Evolutionary conservation across 495 filamentous ascomycete species (phyloP).

Genomic region (Gamarada debralockiae): DNA sequence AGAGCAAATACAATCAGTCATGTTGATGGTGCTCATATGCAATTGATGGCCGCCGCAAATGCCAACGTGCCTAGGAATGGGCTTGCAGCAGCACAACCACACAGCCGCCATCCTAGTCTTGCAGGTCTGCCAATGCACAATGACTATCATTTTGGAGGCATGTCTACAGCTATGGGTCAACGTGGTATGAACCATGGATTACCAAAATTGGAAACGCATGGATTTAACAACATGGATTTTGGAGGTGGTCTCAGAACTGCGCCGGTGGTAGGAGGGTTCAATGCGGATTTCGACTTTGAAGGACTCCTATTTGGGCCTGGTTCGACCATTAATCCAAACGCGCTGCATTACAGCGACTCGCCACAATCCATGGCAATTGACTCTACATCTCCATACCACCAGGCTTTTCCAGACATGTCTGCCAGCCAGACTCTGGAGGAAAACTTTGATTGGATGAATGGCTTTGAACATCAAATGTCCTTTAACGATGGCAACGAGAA

Average conservation of each 20-base stretch:
- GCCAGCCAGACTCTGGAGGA: conserved; percentile 65
- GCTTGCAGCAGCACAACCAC: conserved; percentile 39
- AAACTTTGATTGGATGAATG: conserved; percentile 81
- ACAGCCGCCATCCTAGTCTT: conserved; percentile 64
- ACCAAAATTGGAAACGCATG: conserved; percentile 79
- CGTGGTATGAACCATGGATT: conserved; percentile 63
- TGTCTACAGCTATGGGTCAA: conserved; percentile 62
- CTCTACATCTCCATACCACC: conserved; percentile 68
- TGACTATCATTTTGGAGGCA: conserved; percentile 63
- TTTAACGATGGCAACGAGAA: conserved; percentile 66
- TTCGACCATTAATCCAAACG: conserved; percentile 92
- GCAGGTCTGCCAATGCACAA: conserved; percentile 61
- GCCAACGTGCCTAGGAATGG: conserved; percentile 33
- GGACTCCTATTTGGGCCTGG: conserved; percentile 60
- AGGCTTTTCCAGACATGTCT: conserved; percentile 56
- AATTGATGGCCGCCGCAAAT: conserved; percentile 61
- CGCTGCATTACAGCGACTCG: conserved; percentile 87
- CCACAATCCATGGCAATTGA: conserved; percentile 70
- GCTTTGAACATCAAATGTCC: conserved; percentile 73
- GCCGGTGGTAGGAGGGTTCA: conserved; percentile 67
- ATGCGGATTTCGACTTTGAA: conserved; percentile 71
- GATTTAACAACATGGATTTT: conserved; percentile 58
- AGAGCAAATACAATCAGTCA: conserved; percentile 97
- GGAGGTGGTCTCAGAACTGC: conserved; percentile 72
- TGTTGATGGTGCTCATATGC: conserved; percentile 73